Evolutionary conservation across 345 rosid genomes (phyloP).

Genomic region (Excoecaria cochinchinensis): DNA sequence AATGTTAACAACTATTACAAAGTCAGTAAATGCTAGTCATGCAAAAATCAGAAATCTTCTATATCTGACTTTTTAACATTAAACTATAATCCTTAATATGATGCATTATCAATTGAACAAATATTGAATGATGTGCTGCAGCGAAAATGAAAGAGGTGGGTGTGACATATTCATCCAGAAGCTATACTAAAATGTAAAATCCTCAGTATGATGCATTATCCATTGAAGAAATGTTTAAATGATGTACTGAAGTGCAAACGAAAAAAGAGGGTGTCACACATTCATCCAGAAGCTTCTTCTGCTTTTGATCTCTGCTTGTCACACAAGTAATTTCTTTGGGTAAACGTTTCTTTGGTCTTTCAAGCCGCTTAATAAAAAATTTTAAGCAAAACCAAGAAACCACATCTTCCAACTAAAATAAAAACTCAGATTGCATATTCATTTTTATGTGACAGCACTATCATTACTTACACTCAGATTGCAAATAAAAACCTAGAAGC

Average conservation of each 20-base stretch:
- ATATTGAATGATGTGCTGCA: too few species aligned
- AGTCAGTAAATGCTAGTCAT: neutral
- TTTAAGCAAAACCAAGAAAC: neutral
- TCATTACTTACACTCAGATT: neutral
- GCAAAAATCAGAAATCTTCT: neutral
- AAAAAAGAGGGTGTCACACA: too few species aligned
- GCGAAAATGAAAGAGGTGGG: too few species aligned
- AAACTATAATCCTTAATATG: neutral
- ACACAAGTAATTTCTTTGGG: neutral
- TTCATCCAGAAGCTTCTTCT: neutral
- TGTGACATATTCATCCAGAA: too few species aligned
- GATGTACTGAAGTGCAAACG: too few species aligned
- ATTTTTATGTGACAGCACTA: neutral
- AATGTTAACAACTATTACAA: neutral
- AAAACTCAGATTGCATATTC: neutral
- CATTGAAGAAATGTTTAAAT: neutral
- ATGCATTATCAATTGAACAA: neutral
- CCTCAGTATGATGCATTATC: neutral
- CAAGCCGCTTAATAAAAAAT: neutral
- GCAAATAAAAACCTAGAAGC: neutral
- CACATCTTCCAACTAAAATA: neutral
- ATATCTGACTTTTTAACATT: neutral
- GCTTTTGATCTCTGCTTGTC: neutral
- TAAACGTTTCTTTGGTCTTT: neutral
- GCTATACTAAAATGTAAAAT: too few species aligned